phyloP scores from a whole-genome alignment of 306 rosid species.

The Gastrolobium bilobum region DNA sequence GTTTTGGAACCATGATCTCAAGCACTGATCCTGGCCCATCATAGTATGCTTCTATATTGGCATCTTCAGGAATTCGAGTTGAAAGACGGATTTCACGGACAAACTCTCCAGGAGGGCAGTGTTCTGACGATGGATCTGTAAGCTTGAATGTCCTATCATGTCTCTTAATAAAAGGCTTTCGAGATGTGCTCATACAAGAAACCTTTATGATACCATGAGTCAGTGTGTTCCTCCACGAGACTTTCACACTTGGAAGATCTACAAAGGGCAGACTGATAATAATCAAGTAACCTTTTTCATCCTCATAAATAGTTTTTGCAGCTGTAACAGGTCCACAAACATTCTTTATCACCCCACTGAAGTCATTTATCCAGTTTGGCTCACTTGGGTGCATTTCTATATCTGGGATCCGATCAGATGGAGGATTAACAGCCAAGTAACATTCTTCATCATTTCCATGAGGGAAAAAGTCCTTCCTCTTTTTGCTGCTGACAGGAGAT shows the following conservation, averaged over 20 bases:
- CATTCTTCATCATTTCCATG: conserved; percentile 78
- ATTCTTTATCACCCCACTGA: conserved; percentile 90
- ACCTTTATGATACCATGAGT: conserved; percentile 89
- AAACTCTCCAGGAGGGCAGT: conserved; percentile 94
- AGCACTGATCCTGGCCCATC: conserved; percentile 92
- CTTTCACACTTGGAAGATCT: conserved; percentile 91
- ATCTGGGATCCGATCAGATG: conserved; percentile 68
- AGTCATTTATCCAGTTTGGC: conserved; percentile 71
- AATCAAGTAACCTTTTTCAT: conserved; percentile 80
- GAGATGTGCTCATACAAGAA: conserved; percentile 85
- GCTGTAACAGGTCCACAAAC: conserved; percentile 87
- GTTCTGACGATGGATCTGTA: conserved; percentile 82
- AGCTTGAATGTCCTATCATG: conserved; percentile 88
- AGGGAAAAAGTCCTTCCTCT: conserved; percentile 77
- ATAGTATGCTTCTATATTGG: conserved; percentile 90
- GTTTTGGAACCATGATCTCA: conserved; percentile 95
- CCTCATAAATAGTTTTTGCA: conserved; percentile 93
- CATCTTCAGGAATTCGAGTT: conserved; percentile 93
- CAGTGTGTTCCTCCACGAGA: conserved; percentile 91
- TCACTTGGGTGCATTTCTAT: conserved; percentile 65
- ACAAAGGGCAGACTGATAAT: conserved; percentile 87
- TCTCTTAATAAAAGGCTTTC: conserved; percentile 81
- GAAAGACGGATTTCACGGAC: conserved; percentile 87
- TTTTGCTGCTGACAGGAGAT: conserved; percentile 74
- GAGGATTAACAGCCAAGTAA: conserved; percentile 78